Conservation (phyloP, 768 basidiomycete species). For the Auricularia auricula-judae region DNA sequence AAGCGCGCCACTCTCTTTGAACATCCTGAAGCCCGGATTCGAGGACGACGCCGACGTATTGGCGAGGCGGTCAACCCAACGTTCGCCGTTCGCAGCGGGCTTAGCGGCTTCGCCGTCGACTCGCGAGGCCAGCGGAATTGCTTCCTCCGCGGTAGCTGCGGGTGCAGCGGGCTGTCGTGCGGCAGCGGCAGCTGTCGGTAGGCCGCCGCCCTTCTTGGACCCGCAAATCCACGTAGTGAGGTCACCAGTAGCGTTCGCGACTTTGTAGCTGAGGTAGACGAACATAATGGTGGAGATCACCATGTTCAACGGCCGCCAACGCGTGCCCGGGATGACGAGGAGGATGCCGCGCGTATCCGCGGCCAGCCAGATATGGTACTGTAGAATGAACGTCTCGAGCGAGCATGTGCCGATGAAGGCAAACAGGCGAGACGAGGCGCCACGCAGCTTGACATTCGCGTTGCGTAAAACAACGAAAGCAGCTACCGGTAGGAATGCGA, state of each 20-base stretch:
- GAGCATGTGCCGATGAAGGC: constrained; percentile 80
- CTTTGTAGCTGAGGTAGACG: constrained; percentile 66
- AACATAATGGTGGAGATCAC: constrained; percentile 67
- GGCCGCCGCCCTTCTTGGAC: not conserved
- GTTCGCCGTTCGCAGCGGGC: constrained; percentile 24
- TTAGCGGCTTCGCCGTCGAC: constrained; percentile 25
- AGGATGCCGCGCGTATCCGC: constrained; percentile 76
- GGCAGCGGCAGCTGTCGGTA: not conserved
- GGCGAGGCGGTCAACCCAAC: constrained; percentile 43
- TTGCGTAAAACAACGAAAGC: constrained; percentile 72
- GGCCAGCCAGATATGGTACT: constrained; percentile 81
- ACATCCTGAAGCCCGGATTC: constrained; percentile 16
- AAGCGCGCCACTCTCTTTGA: constrained; percentile 19
- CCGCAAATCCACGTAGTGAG: constrained; percentile 50
- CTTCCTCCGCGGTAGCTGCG: constrained; percentile 21
- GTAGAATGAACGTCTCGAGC: constrained; percentile 84
- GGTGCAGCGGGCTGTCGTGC: constrained; percentile 6
- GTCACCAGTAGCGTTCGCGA: constrained; percentile 63
- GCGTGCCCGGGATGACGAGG: constrained; percentile 62
- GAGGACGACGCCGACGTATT: constrained; percentile 22
- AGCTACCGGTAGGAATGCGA: constrained; percentile 69
- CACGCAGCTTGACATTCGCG: constrained; percentile 58
- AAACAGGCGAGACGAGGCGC: constrained; percentile 56
- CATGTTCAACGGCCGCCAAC: constrained; percentile 69
- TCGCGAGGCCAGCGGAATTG: constrained; percentile 10